Conservation (phyloP, 2,329 filamentous ascomycete species). For the Rhinocladiella mackenziei region DNA sequence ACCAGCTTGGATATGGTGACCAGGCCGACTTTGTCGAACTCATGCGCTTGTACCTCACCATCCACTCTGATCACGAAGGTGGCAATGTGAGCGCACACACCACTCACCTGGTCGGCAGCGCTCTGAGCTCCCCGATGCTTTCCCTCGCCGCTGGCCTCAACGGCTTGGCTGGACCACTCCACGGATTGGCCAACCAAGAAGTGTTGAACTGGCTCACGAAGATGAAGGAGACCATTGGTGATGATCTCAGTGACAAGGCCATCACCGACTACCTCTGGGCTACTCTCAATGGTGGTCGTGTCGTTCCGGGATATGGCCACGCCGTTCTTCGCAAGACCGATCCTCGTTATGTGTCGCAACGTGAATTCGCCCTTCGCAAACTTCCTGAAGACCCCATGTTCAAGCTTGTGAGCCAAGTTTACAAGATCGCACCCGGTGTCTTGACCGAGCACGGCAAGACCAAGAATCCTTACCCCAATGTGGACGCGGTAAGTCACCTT, state of each 20-base stretch:
- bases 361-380: constrained; percentile 90
- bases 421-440: constrained; percentile 98
- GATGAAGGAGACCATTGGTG: constrained; percentile 94
- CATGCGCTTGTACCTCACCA: constrained; percentile 98
- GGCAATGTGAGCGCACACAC: constrained; percentile 98
- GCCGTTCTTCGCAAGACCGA: constrained; percentile 99
- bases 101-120: constrained; percentile 94
- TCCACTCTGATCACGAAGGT: constrained; percentile 99
- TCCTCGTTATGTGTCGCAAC: constrained; percentile 97
- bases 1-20: constrained; percentile 93
- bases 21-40: constrained; percentile 98
- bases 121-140: constrained; percentile 95
- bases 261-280: constrained; percentile 99
- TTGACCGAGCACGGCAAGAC: constrained; percentile 99
- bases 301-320: constrained; percentile 97
- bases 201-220: constrained; percentile 98
- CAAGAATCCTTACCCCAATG: constrained; percentile 99
- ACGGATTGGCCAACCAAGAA: constrained; percentile 99
- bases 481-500: constrained; percentile 66
- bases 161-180: constrained; percentile 94
- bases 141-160: constrained; percentile 95
- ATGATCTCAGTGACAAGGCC: constrained; percentile 90
- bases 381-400: constrained; percentile 98
- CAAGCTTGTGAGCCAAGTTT: constrained; percentile 99
- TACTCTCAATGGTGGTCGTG: constrained; percentile 90